A percentile compares a stretch with the other conserved stretches of the same genome.
Conservation (phyloP, 495 filamentous ascomycete species). For the Astrocystis sublimbata region DNA sequence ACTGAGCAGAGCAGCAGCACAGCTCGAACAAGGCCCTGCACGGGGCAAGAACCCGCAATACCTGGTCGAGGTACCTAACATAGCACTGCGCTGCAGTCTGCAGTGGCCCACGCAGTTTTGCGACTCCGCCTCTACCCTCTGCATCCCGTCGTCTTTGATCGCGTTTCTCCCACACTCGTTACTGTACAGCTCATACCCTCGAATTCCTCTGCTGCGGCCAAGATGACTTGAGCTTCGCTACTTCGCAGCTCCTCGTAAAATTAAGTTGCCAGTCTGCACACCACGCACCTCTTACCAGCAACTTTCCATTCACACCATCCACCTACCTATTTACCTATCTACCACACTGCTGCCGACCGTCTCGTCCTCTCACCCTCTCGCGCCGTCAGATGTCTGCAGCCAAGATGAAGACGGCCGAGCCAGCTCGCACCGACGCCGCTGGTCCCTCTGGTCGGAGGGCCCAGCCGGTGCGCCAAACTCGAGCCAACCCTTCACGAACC, state of each 20-base stretch:
- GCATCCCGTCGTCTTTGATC: slow-evolving; percentile 19
- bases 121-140: slow-evolving; percentile 26
- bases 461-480: slow-evolving; percentile 61
- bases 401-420: slow-evolving; percentile 57
- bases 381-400: not conserved
- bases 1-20: not conserved
- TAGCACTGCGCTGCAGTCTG: too few species aligned
- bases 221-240: slow-evolving; percentile 34
- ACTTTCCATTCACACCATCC: slow-evolving; percentile 8
- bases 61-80: too few species aligned
- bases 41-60: too few species aligned
- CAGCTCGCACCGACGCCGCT: slow-evolving; percentile 40
- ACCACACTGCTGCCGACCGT: slow-evolving; percentile 8
- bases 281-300: slow-evolving; percentile 11
- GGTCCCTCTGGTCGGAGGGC: slow-evolving; percentile 53
- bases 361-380: slow-evolving; percentile 5
- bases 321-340: slow-evolving; percentile 12
- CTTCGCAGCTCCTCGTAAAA: slow-evolving; percentile 31
- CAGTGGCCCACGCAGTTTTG: slow-evolving; percentile 26
- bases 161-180: slow-evolving; percentile 20
- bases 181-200: slow-evolving; percentile 19
- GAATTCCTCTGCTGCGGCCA: slow-evolving; percentile 27
- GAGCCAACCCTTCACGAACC: slow-evolving; percentile 54
- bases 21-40: slow-evolving; percentile 8
- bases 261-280: slow-evolving; percentile 18